A percentile compares a stretch with the other conserved stretches of the same genome.
phyloP scores from a whole-genome alignment of 768 basidiomycete species.

The Porphyrellus cyaneotinctus region DNA sequence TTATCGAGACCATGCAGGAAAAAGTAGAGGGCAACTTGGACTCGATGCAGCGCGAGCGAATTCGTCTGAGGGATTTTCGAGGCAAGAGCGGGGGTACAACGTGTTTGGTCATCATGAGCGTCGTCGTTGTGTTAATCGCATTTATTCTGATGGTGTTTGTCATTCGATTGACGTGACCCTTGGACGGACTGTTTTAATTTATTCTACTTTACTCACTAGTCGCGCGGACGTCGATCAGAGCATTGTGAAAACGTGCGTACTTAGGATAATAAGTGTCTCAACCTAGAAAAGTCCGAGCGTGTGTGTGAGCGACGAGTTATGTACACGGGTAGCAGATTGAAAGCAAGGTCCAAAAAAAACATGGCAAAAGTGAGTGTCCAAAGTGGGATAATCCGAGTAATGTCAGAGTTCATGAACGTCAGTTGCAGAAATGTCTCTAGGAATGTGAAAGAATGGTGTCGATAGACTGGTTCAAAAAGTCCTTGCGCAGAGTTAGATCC shows the following conservation, averaged over 20 bases:
- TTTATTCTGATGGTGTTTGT: constrained; percentile 71
- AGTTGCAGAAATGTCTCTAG: constrained; percentile 26
- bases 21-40: constrained; percentile 74
- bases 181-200: background rate
- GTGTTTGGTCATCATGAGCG: constrained; percentile 60
- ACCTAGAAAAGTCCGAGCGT: constrained; percentile 10
- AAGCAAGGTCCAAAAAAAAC: constrained; percentile 4
- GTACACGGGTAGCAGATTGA: background rate
- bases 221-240: background rate
- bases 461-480: constrained; percentile 66
- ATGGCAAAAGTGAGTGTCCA: constrained; percentile 7
- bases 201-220: constrained; percentile 2
- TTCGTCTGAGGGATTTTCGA: constrained; percentile 55
- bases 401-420: background rate
- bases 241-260: constrained; percentile 5
- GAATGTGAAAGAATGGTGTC: constrained; percentile 60
- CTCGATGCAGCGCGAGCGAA: constrained; percentile 61
- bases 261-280: constrained; percentile 10
- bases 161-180: constrained; percentile 55
- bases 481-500: constrained; percentile 50
- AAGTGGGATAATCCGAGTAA: constrained; percentile 1
- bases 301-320: constrained; percentile 1
- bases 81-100: constrained; percentile 69
- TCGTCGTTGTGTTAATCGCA: constrained; percentile 62
- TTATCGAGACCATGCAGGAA: constrained; percentile 61